Evolutionary conservation across 179 eudicot genomes (phyloP).

Genomic region (Beta lomatogona): DNA sequence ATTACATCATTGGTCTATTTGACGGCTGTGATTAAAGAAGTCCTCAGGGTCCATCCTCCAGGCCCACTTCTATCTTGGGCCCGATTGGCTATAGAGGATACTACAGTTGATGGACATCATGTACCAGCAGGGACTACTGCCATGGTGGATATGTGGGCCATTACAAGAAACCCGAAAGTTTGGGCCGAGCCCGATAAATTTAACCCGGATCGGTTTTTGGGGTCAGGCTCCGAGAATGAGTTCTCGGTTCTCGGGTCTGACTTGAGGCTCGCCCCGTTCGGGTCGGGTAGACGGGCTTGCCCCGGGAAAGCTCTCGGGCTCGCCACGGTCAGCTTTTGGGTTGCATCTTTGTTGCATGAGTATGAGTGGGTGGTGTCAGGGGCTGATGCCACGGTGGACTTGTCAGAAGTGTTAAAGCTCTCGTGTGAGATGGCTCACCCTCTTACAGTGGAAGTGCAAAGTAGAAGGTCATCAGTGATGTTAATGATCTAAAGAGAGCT

Average conservation of each 20-base stretch:
- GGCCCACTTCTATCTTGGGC: slow-evolving; percentile 95
- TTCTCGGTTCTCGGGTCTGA: slow-evolving; percentile 61
- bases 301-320: slow-evolving; percentile 80
- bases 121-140: slow-evolving; percentile 88
- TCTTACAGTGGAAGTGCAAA: slow-evolving; percentile 45
- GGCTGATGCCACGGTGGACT: slow-evolving; percentile 37
- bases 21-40: slow-evolving; percentile 82
- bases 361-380: slow-evolving; percentile 42
- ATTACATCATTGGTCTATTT: slow-evolving; percentile 52
- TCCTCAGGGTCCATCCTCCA: slow-evolving; percentile 76
- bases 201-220: slow-evolving; percentile 41
- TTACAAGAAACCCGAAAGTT: slow-evolving; percentile 58
- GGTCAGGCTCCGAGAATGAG: slow-evolving; percentile 18
- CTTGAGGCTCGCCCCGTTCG: slow-evolving; percentile 80
- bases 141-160: slow-evolving; percentile 92
- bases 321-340: slow-evolving; percentile 77
- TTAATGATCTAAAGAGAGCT: no score
- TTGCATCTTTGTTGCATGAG: slow-evolving; percentile 69
- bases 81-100: slow-evolving; percentile 61
- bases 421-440: slow-evolving; percentile 91
- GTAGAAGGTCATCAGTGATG: slow-evolving; percentile 30
- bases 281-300: slow-evolving; percentile 77
- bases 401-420: slow-evolving; percentile 60
- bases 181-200: slow-evolving; percentile 65
- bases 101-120: slow-evolving; percentile 61